phyloP scores from a whole-genome alignment of 2,329 filamentous ascomycete genomes.

The Hypoxylon sp. region DNA sequence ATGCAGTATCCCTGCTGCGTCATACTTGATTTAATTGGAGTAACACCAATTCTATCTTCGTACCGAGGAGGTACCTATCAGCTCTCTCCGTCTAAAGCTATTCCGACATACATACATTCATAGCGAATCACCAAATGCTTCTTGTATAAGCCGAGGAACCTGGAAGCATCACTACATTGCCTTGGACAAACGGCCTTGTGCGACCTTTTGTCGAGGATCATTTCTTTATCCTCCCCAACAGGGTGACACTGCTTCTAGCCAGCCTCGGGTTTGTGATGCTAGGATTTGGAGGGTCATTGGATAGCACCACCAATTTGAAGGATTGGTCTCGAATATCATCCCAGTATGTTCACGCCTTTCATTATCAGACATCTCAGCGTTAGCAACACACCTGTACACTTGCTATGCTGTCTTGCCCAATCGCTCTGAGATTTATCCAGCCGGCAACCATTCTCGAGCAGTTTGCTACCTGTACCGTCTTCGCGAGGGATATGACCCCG shows the following conservation, averaged over 20 bases:
- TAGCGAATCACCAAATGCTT: constrained; percentile 17
- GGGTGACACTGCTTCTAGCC: constrained; percentile 25
- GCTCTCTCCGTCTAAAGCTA: neutral
- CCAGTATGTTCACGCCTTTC: constrained; percentile 23
- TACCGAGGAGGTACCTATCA: neutral
- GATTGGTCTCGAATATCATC: constrained; percentile 5
- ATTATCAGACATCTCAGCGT: constrained; percentile 3
- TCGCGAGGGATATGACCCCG: constrained; percentile 14
- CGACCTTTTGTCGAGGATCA: constrained; percentile 11
- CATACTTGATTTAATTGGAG: constrained; percentile 20
- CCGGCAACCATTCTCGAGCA: neutral
- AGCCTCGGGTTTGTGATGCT: constrained; percentile 15
- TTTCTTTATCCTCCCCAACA: constrained; percentile 18
- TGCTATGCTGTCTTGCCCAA: neutral
- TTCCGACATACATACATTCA: no score
- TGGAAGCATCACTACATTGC: constrained; percentile 12
- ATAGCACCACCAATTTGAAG: constrained; percentile 8
- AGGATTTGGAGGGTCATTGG: constrained; percentile 1
- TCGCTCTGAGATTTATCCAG: constrained; percentile 4
- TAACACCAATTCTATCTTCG: constrained; percentile 1
- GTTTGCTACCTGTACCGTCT: constrained; percentile 20
- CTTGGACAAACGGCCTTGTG: constrained; percentile 21
- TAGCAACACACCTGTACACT: neutral
- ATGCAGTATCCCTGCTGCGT: constrained; percentile 24
- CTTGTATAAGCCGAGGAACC: constrained; percentile 20